Evolutionary conservation across 2,329 filamentous ascomycete species (phyloP).

Genomic region (Cadophora malorum): DNA sequence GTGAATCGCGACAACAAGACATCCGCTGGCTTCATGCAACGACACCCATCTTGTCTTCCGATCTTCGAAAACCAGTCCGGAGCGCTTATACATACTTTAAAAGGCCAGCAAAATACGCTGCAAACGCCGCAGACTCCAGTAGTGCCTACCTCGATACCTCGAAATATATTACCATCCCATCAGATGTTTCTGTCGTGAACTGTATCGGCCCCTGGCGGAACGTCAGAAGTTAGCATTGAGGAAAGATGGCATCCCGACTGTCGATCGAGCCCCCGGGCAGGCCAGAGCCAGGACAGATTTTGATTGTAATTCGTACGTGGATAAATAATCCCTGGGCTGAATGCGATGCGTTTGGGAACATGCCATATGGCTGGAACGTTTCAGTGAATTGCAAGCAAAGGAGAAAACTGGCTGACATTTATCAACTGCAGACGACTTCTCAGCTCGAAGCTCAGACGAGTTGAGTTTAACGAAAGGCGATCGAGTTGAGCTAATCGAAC

Average conservation of each 20-base stretch:
- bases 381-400: constrained; percentile 24
- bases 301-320: constrained; percentile 75
- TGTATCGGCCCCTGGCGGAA: constrained; percentile 33
- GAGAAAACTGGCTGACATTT: constrained; percentile 29
- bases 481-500: constrained; percentile 81
- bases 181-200: constrained; percentile 39
- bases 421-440: constrained; percentile 77
- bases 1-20: constrained; percentile 28
- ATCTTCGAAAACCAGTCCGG: constrained; percentile 27
- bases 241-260: constrained; percentile 50
- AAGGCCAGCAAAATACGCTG: neutral
- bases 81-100: constrained; percentile 5
- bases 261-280: constrained; percentile 48
- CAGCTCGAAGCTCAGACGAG: constrained; percentile 90
- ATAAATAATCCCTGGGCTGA: constrained; percentile 21
- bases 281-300: constrained; percentile 68
- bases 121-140: neutral
- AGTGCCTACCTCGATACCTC: constrained; percentile 9
- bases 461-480: constrained; percentile 86
- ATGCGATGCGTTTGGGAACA: constrained; percentile 28
- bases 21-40: constrained; percentile 37
- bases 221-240: constrained; percentile 34
- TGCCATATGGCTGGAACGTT: constrained; percentile 21
- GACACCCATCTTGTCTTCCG: constrained; percentile 29
- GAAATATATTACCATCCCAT: constrained; percentile 19